phyloP scores from a whole-genome alignment of 306 rosid species.

The Echinosophora koreensis region DNA sequence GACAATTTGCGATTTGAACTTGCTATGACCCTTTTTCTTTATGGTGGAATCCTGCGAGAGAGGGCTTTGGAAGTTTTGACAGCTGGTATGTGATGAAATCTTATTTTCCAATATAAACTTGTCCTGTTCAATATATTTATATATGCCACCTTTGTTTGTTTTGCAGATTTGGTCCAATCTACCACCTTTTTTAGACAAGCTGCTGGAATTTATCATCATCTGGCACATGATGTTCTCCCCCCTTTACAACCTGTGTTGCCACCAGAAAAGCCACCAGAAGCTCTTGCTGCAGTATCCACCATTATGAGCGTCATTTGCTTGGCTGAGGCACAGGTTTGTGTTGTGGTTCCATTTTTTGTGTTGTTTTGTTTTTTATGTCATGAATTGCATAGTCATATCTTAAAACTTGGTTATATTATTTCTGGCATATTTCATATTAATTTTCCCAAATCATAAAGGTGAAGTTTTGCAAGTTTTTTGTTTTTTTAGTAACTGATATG shows the following conservation, averaged over 20 bases:
- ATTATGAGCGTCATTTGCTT: constrained; percentile 76
- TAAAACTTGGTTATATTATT: constrained; percentile 3
- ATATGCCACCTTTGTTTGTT: constrained; percentile 44
- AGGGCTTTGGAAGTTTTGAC: constrained; percentile 75
- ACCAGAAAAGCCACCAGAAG: constrained; percentile 73
- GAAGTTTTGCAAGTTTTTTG: not conserved
- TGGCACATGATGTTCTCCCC: constrained; percentile 71
- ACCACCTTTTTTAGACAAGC: constrained; percentile 76
- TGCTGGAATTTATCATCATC: constrained; percentile 77
- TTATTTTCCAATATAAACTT: not conserved
- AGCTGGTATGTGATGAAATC: constrained; percentile 55
- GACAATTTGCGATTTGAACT: constrained; percentile 70
- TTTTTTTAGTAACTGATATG: constrained; percentile 15
- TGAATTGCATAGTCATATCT: constrained; percentile 2
- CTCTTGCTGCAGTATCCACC: constrained; percentile 58
- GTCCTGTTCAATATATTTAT: constrained; percentile 7
- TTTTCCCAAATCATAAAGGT: constrained; percentile 5
- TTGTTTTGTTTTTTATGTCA: constrained; percentile 18
- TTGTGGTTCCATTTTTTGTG: constrained; percentile 3
- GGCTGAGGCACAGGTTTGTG: constrained; percentile 87
- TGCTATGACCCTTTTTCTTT: constrained; percentile 71
- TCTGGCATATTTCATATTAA: not conserved
- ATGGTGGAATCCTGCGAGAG: constrained; percentile 71
- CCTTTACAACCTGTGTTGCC: constrained; percentile 48
- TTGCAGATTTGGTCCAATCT: constrained; percentile 72